phyloP scores from a whole-genome alignment of 2,329 filamentous ascomycete genomes.

The Phaeosphaeria sp. region DNA sequence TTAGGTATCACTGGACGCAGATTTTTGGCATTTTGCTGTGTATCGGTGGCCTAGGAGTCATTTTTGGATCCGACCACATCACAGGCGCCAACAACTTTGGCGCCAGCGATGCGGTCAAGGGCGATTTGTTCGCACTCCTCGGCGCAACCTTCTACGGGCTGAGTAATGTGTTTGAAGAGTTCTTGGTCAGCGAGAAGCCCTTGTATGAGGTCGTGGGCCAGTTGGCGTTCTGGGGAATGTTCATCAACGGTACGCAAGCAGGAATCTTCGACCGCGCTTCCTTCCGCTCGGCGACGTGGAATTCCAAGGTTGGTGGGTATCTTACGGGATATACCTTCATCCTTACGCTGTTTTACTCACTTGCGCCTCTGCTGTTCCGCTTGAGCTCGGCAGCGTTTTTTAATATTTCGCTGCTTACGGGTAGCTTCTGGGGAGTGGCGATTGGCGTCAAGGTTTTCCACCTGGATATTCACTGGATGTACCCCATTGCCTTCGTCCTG shows the following conservation, averaged over 20 bases:
- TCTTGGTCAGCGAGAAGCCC: constrained; percentile 83
- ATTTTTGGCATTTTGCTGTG: constrained; percentile 86
- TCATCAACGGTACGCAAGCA: constrained; percentile 90
- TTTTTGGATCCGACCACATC: constrained; percentile 87
- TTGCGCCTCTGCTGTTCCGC: constrained; percentile 86
- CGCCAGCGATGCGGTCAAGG: constrained; percentile 78
- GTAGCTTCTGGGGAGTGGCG: constrained; percentile 96
- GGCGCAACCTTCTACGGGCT: constrained; percentile 92
- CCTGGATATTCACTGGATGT: constrained; percentile 82
- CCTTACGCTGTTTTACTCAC: constrained; percentile 83
- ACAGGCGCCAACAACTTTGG: constrained; percentile 74
- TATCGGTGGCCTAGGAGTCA: constrained; percentile 87
- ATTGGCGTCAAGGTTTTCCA: constrained; percentile 89
- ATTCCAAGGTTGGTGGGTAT: constrained; percentile 72
- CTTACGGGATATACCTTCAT: constrained; percentile 88
- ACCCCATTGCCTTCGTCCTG: constrained; percentile 92
- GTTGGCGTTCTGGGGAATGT: constrained; percentile 83
- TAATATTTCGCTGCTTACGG: constrained; percentile 92
- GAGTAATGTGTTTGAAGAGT: constrained; percentile 92
- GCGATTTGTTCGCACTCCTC: constrained; percentile 88
- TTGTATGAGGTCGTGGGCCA: constrained; percentile 94
- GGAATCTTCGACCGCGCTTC: constrained; percentile 86
- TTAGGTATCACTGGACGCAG: constrained; percentile 89
- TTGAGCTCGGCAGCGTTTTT: constrained; percentile 93
- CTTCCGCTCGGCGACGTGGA: constrained; percentile 62